Conservation (phyloP, 1,139 yeast genomes). For the Lodderomyces elongisporus region DNA sequence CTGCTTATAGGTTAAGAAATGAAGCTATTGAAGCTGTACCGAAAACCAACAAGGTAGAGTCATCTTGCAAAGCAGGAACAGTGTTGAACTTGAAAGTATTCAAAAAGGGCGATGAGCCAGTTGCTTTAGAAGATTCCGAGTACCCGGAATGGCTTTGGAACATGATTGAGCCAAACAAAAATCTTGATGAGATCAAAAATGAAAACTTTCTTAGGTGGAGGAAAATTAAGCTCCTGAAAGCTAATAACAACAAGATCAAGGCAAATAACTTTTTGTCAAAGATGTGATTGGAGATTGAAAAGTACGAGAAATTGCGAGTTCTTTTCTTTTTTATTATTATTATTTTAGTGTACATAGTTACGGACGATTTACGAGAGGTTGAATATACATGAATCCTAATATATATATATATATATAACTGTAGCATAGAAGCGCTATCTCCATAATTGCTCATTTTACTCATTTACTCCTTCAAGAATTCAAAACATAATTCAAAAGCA, state of each 20-base stretch:
- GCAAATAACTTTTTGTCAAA: slow-evolving; percentile 68
- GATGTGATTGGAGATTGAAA: slow-evolving; percentile 25
- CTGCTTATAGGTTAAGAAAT: neutral
- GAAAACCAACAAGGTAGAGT: slow-evolving; percentile 15
- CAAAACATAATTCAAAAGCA: too few relatives aligned
- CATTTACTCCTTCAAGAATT: too few relatives aligned
- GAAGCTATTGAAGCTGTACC: neutral
- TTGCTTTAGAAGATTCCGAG: slow-evolving; percentile 80
- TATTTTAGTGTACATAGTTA: too few relatives aligned
- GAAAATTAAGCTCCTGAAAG: slow-evolving; percentile 61
- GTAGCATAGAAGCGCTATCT: too few relatives aligned
- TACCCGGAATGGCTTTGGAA: slow-evolving; percentile 97
- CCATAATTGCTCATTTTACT: too few relatives aligned
- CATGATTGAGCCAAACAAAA: slow-evolving; percentile 61
- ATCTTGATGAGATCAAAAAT: slow-evolving; percentile 47
- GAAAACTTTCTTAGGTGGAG: slow-evolving; percentile 64
- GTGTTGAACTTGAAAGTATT: slow-evolving; percentile 68
- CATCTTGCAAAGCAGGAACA: slow-evolving; percentile 71
- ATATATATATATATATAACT: too few relatives aligned
- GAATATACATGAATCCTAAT: too few relatives aligned
- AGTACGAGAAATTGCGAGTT: too few relatives aligned
- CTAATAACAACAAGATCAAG: slow-evolving; percentile 67
- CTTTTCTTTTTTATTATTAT: too few relatives aligned
- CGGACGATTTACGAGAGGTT: too few relatives aligned
- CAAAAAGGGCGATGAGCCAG: slow-evolving; percentile 82